Evolutionary conservation across 176 grass and related monocot species (phyloP).

Genomic region (Microstegium vimineum): DNA sequence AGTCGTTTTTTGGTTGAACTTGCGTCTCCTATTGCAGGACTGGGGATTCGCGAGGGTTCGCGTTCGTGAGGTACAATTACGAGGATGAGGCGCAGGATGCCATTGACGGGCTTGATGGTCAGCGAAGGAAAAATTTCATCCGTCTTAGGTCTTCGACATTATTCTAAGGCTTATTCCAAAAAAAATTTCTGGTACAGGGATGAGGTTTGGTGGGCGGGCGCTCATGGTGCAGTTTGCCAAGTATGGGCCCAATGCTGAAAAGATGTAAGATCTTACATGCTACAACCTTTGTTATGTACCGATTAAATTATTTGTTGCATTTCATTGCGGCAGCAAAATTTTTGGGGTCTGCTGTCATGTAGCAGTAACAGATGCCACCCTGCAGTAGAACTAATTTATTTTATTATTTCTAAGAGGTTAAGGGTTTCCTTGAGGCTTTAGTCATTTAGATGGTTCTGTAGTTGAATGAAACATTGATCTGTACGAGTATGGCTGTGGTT

Average conservation of each 20-base stretch:
- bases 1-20: not conserved
- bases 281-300: not conserved
- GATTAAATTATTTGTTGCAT: not conserved
- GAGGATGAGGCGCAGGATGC: constrained; percentile 78
- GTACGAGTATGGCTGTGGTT: not conserved
- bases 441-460: not conserved
- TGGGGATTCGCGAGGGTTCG: constrained; percentile 76
- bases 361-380: not conserved
- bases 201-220: constrained; percentile 59
- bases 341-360: not conserved
- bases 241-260: constrained; percentile 84
- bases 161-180: not conserved
- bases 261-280: constrained; percentile 53
- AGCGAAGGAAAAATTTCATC: not conserved
- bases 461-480: not conserved
- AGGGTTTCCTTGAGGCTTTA: not conserved
- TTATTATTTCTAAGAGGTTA: not conserved
- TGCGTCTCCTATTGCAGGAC: constrained; percentile 38
- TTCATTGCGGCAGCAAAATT: not conserved
- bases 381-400: not conserved
- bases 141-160: not conserved
- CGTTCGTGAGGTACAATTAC: constrained; percentile 85
- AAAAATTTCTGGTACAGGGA: constrained; percentile 36
- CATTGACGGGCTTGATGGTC: constrained; percentile 69
- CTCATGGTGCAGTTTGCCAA: constrained; percentile 91